Evolutionary conservation across 768 basidiomycete species (phyloP).

Genomic region (Hypholoma sublateritium): DNA sequence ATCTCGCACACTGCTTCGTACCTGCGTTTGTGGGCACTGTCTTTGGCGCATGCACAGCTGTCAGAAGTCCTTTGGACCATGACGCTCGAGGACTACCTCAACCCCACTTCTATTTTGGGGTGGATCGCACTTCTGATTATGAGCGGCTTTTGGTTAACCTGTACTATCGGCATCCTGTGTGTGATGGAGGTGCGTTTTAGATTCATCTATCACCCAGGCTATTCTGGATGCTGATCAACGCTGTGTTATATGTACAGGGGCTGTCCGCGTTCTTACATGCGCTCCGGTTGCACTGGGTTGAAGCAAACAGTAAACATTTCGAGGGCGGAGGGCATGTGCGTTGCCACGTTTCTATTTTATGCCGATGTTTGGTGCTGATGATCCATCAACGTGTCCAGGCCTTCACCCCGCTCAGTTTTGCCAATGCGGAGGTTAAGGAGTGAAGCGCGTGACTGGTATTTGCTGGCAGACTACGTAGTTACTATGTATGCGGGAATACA

Average conservation of each 20-base stretch:
- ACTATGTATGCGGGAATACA: constrained; percentile 1
- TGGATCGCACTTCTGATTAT: constrained; percentile 49
- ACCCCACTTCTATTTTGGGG: constrained; percentile 65
- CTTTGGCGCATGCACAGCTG: constrained; percentile 95
- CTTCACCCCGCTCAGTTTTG: constrained; percentile 51
- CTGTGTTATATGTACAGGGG: constrained; percentile 50
- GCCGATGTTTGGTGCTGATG: constrained; percentile 20
- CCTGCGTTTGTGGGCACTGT: constrained; percentile 95
- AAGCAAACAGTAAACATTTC: constrained; percentile 96
- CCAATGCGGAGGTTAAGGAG: constrained; percentile 36
- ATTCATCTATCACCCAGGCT: constrained; percentile 13
- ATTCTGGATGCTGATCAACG: constrained; percentile 14
- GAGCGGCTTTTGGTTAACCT: constrained; percentile 71
- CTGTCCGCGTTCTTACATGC: constrained; percentile 96
- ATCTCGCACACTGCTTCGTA: constrained; percentile 97
- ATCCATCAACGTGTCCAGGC: constrained; percentile 32
- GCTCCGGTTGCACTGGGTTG: constrained; percentile 96
- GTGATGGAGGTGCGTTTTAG: constrained; percentile 85
- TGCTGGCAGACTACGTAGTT: constrained; percentile 7
- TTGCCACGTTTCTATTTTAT: constrained; percentile 28
- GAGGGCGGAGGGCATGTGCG: constrained; percentile 87
- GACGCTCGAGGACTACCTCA: constrained; percentile 69
- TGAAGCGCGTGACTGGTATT: constrained; percentile 18
- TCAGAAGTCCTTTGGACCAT: constrained; percentile 92
- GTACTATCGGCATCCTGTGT: constrained; percentile 81